Conservation (phyloP, 805 yeast genomes). For the Myxozyma monticola region DNA sequence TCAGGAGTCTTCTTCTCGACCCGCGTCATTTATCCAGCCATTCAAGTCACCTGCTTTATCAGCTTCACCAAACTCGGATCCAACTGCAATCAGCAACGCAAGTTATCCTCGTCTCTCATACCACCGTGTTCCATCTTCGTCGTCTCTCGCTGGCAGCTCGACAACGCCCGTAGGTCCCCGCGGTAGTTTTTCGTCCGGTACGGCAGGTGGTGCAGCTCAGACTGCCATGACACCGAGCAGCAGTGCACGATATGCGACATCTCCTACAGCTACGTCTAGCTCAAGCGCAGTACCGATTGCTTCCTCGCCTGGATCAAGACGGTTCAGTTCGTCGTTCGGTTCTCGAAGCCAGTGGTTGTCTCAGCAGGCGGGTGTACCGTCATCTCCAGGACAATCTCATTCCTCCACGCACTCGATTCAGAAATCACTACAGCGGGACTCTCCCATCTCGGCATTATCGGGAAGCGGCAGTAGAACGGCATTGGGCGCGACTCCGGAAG, state of each 20-base stretch:
- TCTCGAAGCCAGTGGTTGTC: conserved; percentile 14
- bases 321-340: conserved; percentile 24
- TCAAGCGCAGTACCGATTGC: neutral
- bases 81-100: conserved; percentile 29
- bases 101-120: conserved; percentile 47
- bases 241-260: no score
- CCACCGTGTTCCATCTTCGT: conserved; percentile 29
- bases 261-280: neutral
- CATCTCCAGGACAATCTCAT: conserved; percentile 3
- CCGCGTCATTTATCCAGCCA: conserved; percentile 54
- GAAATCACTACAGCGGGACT: conserved; percentile 1
- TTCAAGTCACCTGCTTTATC: conserved; percentile 64
- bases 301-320: conserved; percentile 7
- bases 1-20: conserved; percentile 57
- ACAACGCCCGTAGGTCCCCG: neutral
- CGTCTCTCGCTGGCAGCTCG: conserved; percentile 8
- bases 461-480: neutral
- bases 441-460: neutral
- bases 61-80: conserved; percentile 37
- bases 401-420: neutral
- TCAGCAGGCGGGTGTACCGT: neutral
- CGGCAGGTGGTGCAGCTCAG: conserved; percentile 26
- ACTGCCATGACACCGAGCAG: conserved; percentile 8
- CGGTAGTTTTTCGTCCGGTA: conserved; percentile 42
- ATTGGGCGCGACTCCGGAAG: conserved; percentile 11